Evolutionary conservation across 805 yeast genomes (phyloP), one percentile per base, ranked within the genome.

Genomic region (Peterozyma toletana): DNA sequence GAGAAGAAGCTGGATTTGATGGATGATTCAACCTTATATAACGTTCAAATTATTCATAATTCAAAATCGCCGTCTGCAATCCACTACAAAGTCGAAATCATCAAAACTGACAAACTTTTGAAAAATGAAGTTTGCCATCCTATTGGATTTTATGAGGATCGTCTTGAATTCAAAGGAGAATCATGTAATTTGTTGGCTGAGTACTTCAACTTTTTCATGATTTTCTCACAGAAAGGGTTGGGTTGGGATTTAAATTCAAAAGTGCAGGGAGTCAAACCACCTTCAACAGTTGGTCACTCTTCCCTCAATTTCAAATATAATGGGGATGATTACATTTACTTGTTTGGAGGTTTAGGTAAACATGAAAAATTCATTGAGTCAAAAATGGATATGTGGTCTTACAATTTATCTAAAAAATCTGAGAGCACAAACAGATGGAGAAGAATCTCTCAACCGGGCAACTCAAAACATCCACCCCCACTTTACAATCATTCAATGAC

Each of bases 251-350:
- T 15, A 6, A 27, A 42, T 27, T 31, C 14, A 6, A 33, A 31
- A 42, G 27, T 37, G 5, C 30, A 33, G 33, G 44, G 44, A 9
- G 15, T 37, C 11, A 27, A 30, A 16, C 44, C 44, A 18, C 41
- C 41, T 9, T 14, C 30, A 9, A 31, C 38, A 3, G 30, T 16
- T 5, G 43, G 43, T 3, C 27, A 37, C 2, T 7, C 29, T 9
- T 35, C 38, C 33, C 30, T 37, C 21, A 37, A 37, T 17, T 9
- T 34, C n/a, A 35, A 17, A 21, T 7, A 27, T 11, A 31, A 33
- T 30, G 36, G 27, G 5, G 33, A 39, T 2, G 46, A 43, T n/a
- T 36, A 30, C 18, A 6, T 43, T 11, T 43, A 35, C 21, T 9
- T 43, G 9, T 39, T 11, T 21, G 46, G 46, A 3, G 46, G 46